Conservation (phyloP, 495 filamentous ascomycete species). For the Pseudoneurospora amorphoporcata region DNA sequence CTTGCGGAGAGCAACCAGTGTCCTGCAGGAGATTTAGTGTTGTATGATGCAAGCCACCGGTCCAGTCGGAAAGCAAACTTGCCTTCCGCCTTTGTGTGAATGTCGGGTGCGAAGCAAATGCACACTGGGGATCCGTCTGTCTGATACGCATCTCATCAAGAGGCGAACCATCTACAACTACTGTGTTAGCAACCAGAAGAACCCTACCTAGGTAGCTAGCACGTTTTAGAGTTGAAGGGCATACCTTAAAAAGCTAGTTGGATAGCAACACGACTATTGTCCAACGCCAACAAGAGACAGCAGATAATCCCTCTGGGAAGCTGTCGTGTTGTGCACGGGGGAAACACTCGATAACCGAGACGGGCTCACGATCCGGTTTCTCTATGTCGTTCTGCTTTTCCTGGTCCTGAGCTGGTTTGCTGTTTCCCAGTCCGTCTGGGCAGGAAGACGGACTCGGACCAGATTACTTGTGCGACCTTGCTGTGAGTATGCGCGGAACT, state of each 20-base stretch:
- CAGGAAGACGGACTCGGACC: constrained; percentile 10
- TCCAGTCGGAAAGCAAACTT: neutral
- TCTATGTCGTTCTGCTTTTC: neutral
- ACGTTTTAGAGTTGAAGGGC: neutral
- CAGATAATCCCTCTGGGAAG: neutral
- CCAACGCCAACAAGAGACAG: neutral
- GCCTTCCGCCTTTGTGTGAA: neutral
- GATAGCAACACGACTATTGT: neutral
- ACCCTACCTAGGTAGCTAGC: neutral
- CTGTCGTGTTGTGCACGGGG: neutral
- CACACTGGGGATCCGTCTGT: neutral
- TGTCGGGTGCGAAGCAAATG: neutral
- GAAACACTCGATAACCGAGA: neutral
- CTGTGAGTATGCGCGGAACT: neutral
- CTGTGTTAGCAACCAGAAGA: neutral
- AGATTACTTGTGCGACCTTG: constrained; percentile 21
- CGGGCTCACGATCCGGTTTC: neutral
- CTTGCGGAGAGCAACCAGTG: neutral
- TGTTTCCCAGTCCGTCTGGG: neutral
- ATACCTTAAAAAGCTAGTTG: neutral
- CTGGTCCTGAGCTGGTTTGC: neutral
- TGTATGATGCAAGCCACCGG: neutral
- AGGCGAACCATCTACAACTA: neutral
- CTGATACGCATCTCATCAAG: neutral
- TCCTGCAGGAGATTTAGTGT: neutral